phyloP scores from a whole-genome alignment of 176 grass and related monocot species.

The Zoysia japonica region DNA sequence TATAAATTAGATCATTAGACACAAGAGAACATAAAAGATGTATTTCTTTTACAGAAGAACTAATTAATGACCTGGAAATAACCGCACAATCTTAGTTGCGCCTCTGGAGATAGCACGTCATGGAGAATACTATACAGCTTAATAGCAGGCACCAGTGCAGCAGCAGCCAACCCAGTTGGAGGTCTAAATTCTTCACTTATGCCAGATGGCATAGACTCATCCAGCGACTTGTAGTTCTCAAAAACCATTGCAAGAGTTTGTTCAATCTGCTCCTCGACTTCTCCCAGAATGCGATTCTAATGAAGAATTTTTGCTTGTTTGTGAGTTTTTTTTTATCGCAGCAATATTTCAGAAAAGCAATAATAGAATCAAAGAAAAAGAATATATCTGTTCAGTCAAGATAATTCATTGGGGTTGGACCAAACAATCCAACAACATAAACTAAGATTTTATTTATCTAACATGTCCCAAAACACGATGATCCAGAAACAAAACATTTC shows the following conservation, averaged over 20 bases:
- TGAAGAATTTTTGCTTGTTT: conserved; percentile 30
- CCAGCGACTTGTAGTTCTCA: conserved; percentile 94
- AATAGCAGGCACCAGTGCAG: conserved; percentile 76
- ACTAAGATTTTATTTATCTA: neutral
- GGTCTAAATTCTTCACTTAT: conserved; percentile 75
- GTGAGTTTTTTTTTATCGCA: conserved; percentile 16
- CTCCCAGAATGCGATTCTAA: conserved; percentile 94
- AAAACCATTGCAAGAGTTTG: conserved; percentile 82
- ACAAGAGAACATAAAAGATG: conserved; percentile 18
- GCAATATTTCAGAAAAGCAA: conserved; percentile 16
- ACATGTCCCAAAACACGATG: neutral
- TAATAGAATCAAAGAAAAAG: conserved; percentile 1
- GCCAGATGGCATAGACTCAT: conserved; percentile 79
- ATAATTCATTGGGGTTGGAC: conserved; percentile 9
- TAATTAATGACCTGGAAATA: conserved; percentile 84
- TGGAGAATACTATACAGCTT: conserved; percentile 96
- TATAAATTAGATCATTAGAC: conserved; percentile 33
- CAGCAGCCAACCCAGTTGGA: conserved; percentile 76
- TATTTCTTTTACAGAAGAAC: neutral
- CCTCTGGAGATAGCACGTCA: conserved; percentile 91
- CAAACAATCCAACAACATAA: conserved; percentile 13
- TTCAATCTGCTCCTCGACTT: conserved; percentile 90
- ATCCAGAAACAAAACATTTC: neutral
- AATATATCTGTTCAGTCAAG: conserved; percentile 22
- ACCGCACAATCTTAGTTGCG: conserved; percentile 89